Conservation (phyloP, 2,329 filamentous ascomycete species). For the Alternaria triticimaculans region DNA sequence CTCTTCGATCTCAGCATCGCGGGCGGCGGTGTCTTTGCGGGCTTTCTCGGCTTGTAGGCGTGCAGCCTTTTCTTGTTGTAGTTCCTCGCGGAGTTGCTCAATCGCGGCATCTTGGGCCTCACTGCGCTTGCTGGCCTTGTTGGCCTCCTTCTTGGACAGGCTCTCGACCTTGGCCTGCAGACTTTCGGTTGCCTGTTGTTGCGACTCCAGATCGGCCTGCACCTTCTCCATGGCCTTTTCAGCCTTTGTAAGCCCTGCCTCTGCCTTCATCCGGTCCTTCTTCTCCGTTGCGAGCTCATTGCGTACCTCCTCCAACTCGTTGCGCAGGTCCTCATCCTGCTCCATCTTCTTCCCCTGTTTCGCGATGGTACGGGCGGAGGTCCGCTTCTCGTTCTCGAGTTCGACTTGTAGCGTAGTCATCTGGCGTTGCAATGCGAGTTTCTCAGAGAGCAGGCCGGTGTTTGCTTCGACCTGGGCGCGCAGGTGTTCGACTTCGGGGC, state of each 20-base stretch:
- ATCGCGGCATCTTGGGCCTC: constrained; percentile 39
- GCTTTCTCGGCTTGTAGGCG: constrained; percentile 40
- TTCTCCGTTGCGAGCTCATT: constrained; percentile 56
- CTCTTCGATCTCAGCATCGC: constrained; percentile 35
- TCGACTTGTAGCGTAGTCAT: constrained; percentile 79
- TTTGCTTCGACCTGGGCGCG: constrained; percentile 65
- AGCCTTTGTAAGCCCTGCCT: constrained; percentile 46
- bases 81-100: constrained; percentile 39
- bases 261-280: constrained; percentile 53
- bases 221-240: constrained; percentile 43
- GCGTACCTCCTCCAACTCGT: constrained; percentile 53
- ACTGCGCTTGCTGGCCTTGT: constrained; percentile 46
- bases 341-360: constrained; percentile 59
- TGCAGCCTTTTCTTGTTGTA: constrained; percentile 53
- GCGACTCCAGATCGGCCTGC: constrained; percentile 40
- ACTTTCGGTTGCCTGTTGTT: constrained; percentile 38
- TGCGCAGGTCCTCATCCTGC: constrained; percentile 56
- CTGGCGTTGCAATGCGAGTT: constrained; percentile 79
- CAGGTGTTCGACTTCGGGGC: constrained; percentile 68
- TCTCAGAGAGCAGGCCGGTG: constrained; percentile 76
- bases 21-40: constrained; percentile 40
- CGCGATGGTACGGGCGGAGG: constrained; percentile 63
- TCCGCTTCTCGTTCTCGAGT: constrained; percentile 80
- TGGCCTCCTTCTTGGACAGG: constrained; percentile 38
- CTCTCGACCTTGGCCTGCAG: constrained; percentile 45